phyloP scores from a whole-genome alignment of 2,329 filamentous ascomycete species.

The Penicillium oxalicum region DNA sequence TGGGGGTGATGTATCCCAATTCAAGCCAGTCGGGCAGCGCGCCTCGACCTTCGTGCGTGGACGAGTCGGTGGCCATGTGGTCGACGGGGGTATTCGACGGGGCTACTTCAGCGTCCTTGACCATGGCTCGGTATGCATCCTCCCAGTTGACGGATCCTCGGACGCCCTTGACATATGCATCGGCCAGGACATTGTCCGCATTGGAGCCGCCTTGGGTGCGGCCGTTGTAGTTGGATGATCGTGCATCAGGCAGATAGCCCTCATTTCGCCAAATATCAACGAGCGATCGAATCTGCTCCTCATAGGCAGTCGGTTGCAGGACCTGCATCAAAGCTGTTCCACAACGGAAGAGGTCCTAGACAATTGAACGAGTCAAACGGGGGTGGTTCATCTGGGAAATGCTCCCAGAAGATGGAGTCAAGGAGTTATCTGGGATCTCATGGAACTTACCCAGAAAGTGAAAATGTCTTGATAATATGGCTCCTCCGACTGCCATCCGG shows the following conservation, averaged over 20 bases:
- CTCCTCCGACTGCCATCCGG: conserved; percentile 57
- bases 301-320: conserved; percentile 56
- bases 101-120: conserved; percentile 59
- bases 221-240: conserved; percentile 64
- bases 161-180: conserved; percentile 64
- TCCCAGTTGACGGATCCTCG: conserved; percentile 58
- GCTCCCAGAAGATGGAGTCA: too few species aligned
- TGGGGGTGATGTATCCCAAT: conserved; percentile 60
- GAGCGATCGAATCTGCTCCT: conserved; percentile 60
- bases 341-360: conserved; percentile 54
- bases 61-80: conserved; percentile 49
- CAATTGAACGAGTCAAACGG: conserved; percentile 16
- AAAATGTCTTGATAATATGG: conserved; percentile 69
- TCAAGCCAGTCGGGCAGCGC: conserved; percentile 63
- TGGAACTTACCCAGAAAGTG: conserved; percentile 53
- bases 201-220: conserved; percentile 65
- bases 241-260: conserved; percentile 59
- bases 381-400: not conserved
- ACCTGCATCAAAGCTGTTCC: conserved; percentile 61
- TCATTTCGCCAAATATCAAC: conserved; percentile 63
- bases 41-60: conserved; percentile 62
- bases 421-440: too few species aligned
- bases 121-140: conserved; percentile 57
- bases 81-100: conserved; percentile 56
- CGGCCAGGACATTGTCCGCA: conserved; percentile 65